Percentiles rank a stretch among this genome's conserved stretches.
Evolutionary conservation across 2,329 filamentous ascomycete genomes (phyloP).

Genomic region (Verticillium longisporum): DNA sequence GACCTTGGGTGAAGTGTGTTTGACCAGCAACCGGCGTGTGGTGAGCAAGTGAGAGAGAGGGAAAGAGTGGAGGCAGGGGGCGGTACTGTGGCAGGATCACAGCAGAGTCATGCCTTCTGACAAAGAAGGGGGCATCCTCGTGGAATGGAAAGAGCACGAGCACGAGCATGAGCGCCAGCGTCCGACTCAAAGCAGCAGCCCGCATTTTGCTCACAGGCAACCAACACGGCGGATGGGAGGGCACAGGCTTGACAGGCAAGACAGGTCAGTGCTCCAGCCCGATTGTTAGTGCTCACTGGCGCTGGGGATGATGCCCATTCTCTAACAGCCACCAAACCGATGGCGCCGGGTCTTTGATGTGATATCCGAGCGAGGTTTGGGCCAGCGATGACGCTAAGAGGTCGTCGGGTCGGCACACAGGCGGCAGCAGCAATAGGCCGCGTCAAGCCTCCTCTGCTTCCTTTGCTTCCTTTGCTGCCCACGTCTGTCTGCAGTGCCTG

Average conservation of each 20-base stretch:
- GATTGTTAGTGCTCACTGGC: background rate
- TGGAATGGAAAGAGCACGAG: background rate
- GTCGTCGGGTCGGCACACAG: too few relatives aligned
- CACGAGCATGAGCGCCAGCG: background rate
- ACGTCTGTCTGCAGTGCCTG: too few relatives aligned
- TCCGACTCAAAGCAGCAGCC: background rate
- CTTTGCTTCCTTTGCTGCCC: too few relatives aligned
- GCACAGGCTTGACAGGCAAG: background rate
- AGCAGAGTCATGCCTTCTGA: background rate
- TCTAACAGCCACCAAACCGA: background rate
- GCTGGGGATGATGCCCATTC: background rate
- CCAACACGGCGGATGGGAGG: background rate
- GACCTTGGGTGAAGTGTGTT: background rate
- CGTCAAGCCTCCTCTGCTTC: too few relatives aligned
- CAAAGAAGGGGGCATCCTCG: background rate
- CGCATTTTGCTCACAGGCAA: background rate
- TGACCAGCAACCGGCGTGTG: background rate
- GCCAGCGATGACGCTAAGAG: background rate
- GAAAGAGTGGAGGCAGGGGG: background rate
- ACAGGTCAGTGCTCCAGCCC: background rate
- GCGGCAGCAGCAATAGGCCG: too few relatives aligned
- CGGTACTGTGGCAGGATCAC: background rate
- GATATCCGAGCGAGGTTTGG: background rate
- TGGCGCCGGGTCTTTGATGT: background rate
- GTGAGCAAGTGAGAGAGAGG: background rate